phyloP scores from a whole-genome alignment of 2,329 filamentous ascomycete genomes.

The Lojkania enalia region DNA sequence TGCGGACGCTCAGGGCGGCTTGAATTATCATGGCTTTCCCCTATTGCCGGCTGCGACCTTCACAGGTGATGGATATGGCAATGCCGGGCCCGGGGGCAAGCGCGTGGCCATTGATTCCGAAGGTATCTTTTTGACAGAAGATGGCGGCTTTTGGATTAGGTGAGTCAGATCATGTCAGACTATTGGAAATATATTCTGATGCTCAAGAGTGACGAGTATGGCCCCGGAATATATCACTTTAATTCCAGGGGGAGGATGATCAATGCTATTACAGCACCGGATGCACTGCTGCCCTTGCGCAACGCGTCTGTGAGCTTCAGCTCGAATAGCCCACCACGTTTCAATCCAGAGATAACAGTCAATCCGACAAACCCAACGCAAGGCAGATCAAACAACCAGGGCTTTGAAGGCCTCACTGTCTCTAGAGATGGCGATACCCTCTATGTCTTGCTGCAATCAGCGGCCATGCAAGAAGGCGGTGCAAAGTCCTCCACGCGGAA shows the following conservation, averaged over 20 bases:
- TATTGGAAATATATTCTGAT: too few species aligned
- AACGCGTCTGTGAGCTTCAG: slow-evolving; percentile 65
- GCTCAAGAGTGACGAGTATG: too few species aligned
- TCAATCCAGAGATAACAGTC: slow-evolving; percentile 56
- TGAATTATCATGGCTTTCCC: slow-evolving; percentile 62
- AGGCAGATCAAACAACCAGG: slow-evolving; percentile 77
- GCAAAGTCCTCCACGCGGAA: slow-evolving; percentile 55
- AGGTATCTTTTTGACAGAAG: slow-evolving; percentile 63
- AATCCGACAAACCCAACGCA: too few species aligned
- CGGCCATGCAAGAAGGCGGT: slow-evolving; percentile 58
- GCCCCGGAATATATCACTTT: slow-evolving; percentile 71
- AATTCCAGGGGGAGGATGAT: slow-evolving; percentile 60
- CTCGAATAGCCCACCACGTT: slow-evolving; percentile 64
- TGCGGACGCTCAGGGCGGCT: slow-evolving; percentile 57
- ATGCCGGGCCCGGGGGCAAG: slow-evolving; percentile 60
- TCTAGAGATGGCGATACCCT: slow-evolving; percentile 65
- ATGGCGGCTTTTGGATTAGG: slow-evolving; percentile 68
- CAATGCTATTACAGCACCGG: slow-evolving; percentile 65
- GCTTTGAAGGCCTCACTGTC: slow-evolving; percentile 71
- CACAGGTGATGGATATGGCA: slow-evolving; percentile 69
- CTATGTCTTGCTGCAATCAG: slow-evolving; percentile 68
- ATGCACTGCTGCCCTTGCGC: slow-evolving; percentile 65
- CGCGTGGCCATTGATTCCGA: slow-evolving; percentile 67
- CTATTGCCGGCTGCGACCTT: slow-evolving; percentile 65
- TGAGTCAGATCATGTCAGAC: too few species aligned